phyloP scores from a whole-genome alignment of 1,284 basidiomycete species.

The Cryptococcus hybrid region DNA sequence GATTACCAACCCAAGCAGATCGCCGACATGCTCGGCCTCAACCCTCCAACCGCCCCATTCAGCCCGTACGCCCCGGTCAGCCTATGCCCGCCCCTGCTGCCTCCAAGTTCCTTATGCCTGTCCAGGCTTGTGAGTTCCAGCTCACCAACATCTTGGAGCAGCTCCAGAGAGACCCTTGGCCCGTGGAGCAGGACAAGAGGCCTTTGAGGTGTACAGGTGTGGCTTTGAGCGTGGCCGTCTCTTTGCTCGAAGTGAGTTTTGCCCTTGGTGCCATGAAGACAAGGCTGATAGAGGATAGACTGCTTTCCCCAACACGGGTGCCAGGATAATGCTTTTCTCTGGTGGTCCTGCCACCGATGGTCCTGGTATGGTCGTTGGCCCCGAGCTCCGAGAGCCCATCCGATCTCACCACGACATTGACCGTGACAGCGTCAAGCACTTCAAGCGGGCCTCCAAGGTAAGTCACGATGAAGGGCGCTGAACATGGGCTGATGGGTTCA shows the following conservation, averaged over 20 bases:
- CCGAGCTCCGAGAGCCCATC: constrained; percentile 95
- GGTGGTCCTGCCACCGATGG: constrained; percentile 98
- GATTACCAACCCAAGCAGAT: constrained; percentile 97
- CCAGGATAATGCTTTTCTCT: constrained; percentile 92
- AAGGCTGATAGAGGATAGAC: constrained; percentile 54
- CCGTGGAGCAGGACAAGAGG: constrained; percentile 92
- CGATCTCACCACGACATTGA: constrained; percentile 99
- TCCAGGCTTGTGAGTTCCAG: constrained; percentile 93
- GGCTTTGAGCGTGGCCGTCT: constrained; percentile 89
- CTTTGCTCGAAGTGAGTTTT: constrained; percentile 75
- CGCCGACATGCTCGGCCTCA: constrained; percentile 95
- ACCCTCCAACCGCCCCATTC: constrained; percentile 52
- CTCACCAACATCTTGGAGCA: constrained; percentile 90
- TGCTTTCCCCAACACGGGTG: constrained; percentile 94
- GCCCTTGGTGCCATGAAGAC: background rate
- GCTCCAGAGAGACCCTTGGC: constrained; percentile 92
- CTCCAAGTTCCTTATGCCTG: constrained; percentile 89
- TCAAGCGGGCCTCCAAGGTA: constrained; percentile 85
- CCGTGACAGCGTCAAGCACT: constrained; percentile 94
- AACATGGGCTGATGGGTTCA: constrained; percentile 39
- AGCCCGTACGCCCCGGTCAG: constrained; percentile 67
- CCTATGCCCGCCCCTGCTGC: constrained; percentile 76
- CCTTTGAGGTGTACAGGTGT: constrained; percentile 95
- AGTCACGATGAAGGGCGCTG: constrained; percentile 14
- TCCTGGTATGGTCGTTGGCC: constrained; percentile 93